Base-by-base conservation (phyloP, 2,329 filamentous ascomycete species). In the Cladosporium sp. region DNA sequence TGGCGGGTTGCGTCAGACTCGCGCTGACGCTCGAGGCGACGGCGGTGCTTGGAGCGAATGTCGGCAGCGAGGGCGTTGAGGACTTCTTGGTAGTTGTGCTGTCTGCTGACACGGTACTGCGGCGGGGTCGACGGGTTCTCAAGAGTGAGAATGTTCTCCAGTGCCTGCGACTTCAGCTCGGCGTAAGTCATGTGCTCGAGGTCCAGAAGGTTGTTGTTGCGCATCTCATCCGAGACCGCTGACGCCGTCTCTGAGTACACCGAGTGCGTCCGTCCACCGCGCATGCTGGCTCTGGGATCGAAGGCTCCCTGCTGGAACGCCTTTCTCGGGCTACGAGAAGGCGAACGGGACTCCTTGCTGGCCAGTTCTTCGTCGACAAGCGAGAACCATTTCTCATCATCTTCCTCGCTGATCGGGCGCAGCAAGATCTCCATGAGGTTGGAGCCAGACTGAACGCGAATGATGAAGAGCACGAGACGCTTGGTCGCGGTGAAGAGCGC, bases 401-500 rank as follows among this genome's bases (percentile, higher is more conserved):
- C 93, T 65, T 96, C 91, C 31, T 82, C 77, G 0, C 80, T 83
- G 58, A 96, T 90, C 13, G 89, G 89, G 65, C 93, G 95, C 59
- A 95, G 86, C 61, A 98, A 82, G 57, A 98, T 95, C 57, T 97
- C 91, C 70, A 97, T 83, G n/a, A 98, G 80, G 63, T 92, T 95
- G 48, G 84, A 75, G 8, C 93, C 93, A 2, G 88, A 89, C 70
- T 98, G 95, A 34, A 98, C 87, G 54, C 93, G 87, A 66, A 98
- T 97, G 68, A 98, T 97, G 72, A 97, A 98, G 57, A 98, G 76
- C 38, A 97, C 87, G 66, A 93, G 95, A 63, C 93, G 85, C 74
- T 98, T 98, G 2, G 93, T 97, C 72, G 97, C 93, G 84, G 96
- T 97, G 69, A 96, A 96, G 3, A 98, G 78, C 1, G 90, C 80